Conservation (phyloP, 768 basidiomycete species). For the Rhizopogon sp. region DNA sequence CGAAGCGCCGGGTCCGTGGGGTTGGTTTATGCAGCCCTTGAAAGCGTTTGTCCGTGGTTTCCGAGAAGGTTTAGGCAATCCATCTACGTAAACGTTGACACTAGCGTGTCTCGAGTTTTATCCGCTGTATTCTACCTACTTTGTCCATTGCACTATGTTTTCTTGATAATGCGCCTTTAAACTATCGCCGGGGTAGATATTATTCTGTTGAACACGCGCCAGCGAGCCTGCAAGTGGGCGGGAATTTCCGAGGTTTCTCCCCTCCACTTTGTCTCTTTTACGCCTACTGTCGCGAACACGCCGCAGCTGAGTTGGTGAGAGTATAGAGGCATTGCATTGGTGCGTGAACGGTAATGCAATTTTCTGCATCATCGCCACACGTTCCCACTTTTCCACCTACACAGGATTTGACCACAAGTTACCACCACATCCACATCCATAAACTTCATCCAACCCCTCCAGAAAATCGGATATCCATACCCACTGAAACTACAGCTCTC, state of each 20-base stretch:
- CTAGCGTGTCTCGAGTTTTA: not conserved
- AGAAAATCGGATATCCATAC: not conserved
- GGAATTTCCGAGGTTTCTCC: conserved; percentile 20
- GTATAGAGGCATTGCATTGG: conserved; percentile 6
- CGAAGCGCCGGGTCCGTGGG: conserved; percentile 43
- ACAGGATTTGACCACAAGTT: not conserved
- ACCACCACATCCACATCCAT: not conserved
- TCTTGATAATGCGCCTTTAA: conserved; percentile 1
- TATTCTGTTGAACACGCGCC: not conserved
- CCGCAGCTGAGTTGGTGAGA: conserved; percentile 4
- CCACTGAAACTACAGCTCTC: not conserved
- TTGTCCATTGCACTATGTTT: conserved; percentile 9
- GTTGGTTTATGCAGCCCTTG: conserved; percentile 61
- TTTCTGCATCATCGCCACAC: conserved; percentile 2
- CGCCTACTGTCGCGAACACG: conserved; percentile 5
- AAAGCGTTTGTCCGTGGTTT: conserved; percentile 65
- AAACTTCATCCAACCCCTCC: not conserved
- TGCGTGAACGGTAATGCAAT: conserved; percentile 9
- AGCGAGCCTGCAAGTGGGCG: conserved; percentile 19
- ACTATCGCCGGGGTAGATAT: not conserved
- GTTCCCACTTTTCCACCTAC: conserved; percentile 4
- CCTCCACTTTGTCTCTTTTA: conserved; percentile 9
- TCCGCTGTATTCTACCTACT: not conserved
- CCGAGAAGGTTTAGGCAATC: conserved; percentile 46
- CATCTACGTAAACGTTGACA: conserved; percentile 14